Percentiles rank a stretch among this genome's conserved stretches.
Evolutionary conservation across 768 basidiomycete species (phyloP).

Genomic region (Auriscalpium orientale): DNA sequence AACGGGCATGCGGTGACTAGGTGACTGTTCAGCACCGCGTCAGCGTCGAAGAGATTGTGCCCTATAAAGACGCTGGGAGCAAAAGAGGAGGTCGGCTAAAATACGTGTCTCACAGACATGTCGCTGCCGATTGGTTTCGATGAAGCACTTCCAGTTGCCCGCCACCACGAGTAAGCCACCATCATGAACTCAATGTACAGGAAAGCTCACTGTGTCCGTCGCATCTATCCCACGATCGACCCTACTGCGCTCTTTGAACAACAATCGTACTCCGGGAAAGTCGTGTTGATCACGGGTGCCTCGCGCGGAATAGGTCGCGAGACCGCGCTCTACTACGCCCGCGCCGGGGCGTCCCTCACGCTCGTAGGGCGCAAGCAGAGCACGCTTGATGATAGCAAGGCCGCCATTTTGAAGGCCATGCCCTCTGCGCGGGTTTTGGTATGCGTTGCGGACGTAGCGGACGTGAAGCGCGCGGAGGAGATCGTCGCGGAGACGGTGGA

Average conservation of each 20-base stretch:
- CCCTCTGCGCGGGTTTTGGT: constrained; percentile 1
- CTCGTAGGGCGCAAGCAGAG: constrained; percentile 6
- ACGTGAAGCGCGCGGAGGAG: not conserved
- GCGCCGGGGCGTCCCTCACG: constrained; percentile 11
- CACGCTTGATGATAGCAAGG: constrained; percentile 12
- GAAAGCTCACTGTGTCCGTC: not conserved
- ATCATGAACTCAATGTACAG: not conserved
- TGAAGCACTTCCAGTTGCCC: not conserved
- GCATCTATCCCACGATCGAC: not conserved
- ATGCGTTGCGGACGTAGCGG: constrained; percentile 9
- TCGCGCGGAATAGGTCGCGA: constrained; percentile 11
- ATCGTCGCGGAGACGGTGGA: constrained; percentile 10
- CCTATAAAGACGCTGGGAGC: too few relatives aligned
- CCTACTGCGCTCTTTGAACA: not conserved
- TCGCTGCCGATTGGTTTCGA: not conserved
- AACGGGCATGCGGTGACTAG: too few relatives aligned
- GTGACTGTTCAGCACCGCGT: too few relatives aligned
- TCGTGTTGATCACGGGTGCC: constrained; percentile 15
- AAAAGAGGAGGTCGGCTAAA: too few relatives aligned
- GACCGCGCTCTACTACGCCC: constrained; percentile 9
- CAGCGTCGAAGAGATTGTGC: too few relatives aligned
- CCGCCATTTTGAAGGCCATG: not conserved
- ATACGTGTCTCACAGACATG: too few relatives aligned
- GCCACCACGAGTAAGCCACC: not conserved
- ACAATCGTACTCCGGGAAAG: constrained; percentile 9